phyloP scores from a whole-genome alignment of 345 rosid genomes.

The Orychophragmus violaceus region DNA sequence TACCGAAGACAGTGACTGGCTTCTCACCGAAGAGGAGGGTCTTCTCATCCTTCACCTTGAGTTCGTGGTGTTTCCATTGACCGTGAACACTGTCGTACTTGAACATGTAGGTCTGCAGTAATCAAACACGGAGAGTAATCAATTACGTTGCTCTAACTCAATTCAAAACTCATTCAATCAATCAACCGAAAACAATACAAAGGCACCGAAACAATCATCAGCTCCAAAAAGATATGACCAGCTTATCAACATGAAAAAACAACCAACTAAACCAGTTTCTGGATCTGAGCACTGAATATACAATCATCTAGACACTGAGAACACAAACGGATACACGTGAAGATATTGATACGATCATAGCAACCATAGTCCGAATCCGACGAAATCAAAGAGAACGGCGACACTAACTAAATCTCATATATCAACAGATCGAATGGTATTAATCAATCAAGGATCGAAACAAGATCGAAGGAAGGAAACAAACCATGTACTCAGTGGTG shows the following conservation, averaged over 20 bases:
- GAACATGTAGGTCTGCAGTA: conserved; percentile 78
- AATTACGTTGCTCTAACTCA: neutral
- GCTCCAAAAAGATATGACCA: neutral
- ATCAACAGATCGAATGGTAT: neutral
- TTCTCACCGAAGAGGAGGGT: conserved; percentile 84
- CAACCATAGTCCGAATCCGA: too few species aligned
- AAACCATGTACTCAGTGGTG: conserved; percentile 65
- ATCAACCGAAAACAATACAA: neutral
- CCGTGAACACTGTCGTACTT: conserved; percentile 95
- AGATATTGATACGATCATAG: neutral
- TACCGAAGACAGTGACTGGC: conserved; percentile 63
- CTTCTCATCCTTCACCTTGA: conserved; percentile 70
- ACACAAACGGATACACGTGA: neutral
- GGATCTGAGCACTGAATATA: neutral
- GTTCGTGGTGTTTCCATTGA: conserved; percentile 76
- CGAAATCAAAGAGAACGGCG: too few species aligned
- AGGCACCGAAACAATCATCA: neutral
- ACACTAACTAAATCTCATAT: neutral
- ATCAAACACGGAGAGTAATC: neutral
- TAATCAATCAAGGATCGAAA: neutral
- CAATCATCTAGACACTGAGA: too few species aligned
- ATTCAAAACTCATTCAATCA: neutral
- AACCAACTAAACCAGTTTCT: neutral
- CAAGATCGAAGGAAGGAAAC: neutral
- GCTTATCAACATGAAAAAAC: neutral